Evolutionary conservation across 192 early-diverging fungal species (phyloP), one percentile per base, ranked within the genome.

Genomic region (Podila clonocystis): DNA sequence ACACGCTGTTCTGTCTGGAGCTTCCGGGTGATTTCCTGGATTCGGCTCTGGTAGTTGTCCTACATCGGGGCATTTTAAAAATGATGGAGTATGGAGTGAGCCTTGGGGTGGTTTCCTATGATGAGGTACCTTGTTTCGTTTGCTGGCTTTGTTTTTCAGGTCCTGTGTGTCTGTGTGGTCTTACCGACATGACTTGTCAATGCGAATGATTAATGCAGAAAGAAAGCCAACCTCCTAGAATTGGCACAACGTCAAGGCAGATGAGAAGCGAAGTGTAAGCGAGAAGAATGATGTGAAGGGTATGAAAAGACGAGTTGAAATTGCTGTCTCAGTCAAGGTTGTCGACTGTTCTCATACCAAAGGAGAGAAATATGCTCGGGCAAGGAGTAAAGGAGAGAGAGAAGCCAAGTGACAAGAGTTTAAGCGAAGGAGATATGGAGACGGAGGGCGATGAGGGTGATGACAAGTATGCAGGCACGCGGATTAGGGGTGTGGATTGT

Each of bases 1-100:
- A 90, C 89, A 70, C 89, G 92, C 57, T 87, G 75, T 86, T 96
- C 95, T 50, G 87, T 89, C 50, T 91, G 87, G 65, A 95, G 89
- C 76, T 93, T 94, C 48, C 85, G 84, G 58, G 84, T 84, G 65
- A 93, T 85, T 72, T 94, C 91, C 74, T 85, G 86, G 65, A 94
- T 93, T 41, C 91, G 90, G 65, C 84, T 89, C n/a, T 80, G 70
- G 49, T 73, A 80, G 63, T 55, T 80, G 36, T 80, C 77, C 77
- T 80, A 72, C 28, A 52, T 52, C 11, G 20, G 49, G n/a, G 30
- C 34, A 68, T 45, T 48, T 19, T 41, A 9, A n/a, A 45, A 65
- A 29, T 30, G 26, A 33, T 31, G 31, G 28, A 20, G 30, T 20
- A 22, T 24, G 24, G 52, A 55, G 52, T 55, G 59, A 61, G 28